Percentiles rank a stretch among this genome's conserved stretches.
phyloP scores from a whole-genome alignment of 345 rosid species.

The Populus pruinosa region DNA sequence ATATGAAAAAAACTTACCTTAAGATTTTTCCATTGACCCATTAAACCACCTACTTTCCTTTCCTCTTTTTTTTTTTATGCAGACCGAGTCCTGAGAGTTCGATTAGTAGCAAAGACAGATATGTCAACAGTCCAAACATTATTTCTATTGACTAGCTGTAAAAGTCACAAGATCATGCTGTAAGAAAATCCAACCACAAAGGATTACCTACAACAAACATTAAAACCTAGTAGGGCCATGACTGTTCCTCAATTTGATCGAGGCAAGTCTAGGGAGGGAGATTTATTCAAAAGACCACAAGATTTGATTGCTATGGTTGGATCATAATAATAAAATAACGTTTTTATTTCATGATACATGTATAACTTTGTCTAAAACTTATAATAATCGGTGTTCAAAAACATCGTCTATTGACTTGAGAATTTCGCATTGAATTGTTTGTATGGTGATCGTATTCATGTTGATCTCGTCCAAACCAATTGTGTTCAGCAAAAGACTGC shows the following conservation, averaged over 20 bases:
- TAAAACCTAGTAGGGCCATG: not conserved
- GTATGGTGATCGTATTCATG: not conserved
- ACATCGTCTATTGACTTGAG: conserved; percentile 1
- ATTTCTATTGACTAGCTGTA: no score
- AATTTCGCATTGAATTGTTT: not conserved
- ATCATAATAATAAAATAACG: not conserved
- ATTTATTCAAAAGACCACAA: not conserved
- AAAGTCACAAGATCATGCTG: not conserved
- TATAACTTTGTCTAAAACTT: not conserved
- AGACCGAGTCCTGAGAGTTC: not conserved
- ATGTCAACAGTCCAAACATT: no score
- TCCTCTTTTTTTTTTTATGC: no score
- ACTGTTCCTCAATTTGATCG: not conserved
- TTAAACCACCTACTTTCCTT: no score
- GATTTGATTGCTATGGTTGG: not conserved
- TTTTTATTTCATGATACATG: not conserved
- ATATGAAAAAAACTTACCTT: no score
- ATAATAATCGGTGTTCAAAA: not conserved
- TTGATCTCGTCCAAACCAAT: not conserved
- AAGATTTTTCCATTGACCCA: no score
- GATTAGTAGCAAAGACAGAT: no score
- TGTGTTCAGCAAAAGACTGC: not conserved
- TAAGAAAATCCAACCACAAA: not conserved
- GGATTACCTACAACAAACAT: no score
- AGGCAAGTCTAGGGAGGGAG: not conserved